Evolutionary conservation across 108 stramenopile species (phyloP).

Genomic region (Cyclostephanos invisitatus): DNA sequence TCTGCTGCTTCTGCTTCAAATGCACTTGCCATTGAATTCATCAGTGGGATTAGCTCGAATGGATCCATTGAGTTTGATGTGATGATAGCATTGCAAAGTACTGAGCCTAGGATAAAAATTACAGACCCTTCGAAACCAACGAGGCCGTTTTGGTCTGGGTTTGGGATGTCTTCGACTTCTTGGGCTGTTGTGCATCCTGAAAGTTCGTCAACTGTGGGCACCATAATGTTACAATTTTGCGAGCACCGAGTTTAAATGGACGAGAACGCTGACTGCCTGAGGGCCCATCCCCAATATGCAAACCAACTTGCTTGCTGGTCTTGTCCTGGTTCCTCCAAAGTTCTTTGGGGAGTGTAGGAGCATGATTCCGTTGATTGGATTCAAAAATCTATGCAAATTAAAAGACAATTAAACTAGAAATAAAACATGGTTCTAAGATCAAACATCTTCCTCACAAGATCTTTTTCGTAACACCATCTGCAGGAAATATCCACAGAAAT

Average conservation of each 20-base stretch:
- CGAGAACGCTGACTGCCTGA: background rate
- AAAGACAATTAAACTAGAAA: no score
- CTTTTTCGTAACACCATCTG: background rate
- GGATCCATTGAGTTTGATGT: background rate
- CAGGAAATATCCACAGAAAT: conserved; percentile 1
- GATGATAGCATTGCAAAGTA: background rate
- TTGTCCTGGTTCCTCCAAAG: background rate
- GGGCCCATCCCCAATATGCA: background rate
- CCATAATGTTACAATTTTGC: background rate
- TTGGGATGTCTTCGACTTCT: background rate
- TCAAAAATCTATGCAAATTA: no score
- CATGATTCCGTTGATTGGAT: no score
- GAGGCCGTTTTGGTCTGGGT: background rate
- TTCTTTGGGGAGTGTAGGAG: background rate
- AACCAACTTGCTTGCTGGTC: background rate
- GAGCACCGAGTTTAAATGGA: background rate
- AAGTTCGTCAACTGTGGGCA: background rate
- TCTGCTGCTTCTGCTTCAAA: background rate
- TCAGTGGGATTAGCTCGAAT: background rate
- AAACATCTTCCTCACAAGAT: no score
- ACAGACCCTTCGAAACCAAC: background rate
- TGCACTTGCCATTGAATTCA: background rate
- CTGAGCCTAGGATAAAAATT: background rate
- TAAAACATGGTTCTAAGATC: no score
- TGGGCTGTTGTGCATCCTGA: background rate